Base-by-base conservation (phyloP, 257 asterid species). In the Gardenia jasminoides region DNA sequence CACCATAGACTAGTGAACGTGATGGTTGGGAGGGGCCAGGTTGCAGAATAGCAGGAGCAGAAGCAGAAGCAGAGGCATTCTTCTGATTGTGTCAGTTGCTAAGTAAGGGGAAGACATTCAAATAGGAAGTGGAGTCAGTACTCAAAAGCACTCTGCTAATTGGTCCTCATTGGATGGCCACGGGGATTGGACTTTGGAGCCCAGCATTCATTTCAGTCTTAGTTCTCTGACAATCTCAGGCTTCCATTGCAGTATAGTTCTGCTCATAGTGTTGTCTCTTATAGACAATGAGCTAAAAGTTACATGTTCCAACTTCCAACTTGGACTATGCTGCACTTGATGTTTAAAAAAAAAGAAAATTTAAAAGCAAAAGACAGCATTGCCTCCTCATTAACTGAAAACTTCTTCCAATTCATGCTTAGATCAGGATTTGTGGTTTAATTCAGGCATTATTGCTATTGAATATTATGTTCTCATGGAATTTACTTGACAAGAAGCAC, bases 11-110 rank as follows among this genome's bases (percentile, higher is more conserved):
- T 20, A 76, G 31, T 65, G 80, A 52, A 39, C 74, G n/a, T 15
- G 70, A 50, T 15, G 52, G 81, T 76, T 48, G 64, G 46, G 48
- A 76, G 72, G 80, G 80, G 20, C 78, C 78, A 33, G 46, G 0
- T 36, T 31, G 30, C 82, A 71, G 20, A 64, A 64, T 19, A 64
- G 39, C 39, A 28, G 39, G 22, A 56, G 73, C 52, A 22, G 20
- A 46, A 67, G 46, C 31, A 69, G 62, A 66, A 66, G 56, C n/a
- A n/a, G n/a, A n/a, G n/a, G n/a, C 79, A 61, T 66, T 64, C 62
- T 48, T 44, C 54, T 20, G 77, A 50, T 20, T 22, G 66, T 31
- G 52, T 76, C 46, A 31, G 76, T 75, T 44, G 46, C 67, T 22
- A 16, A 59, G 78, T 30, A 4, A 36, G 33, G 13, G 43, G 30